Conservation (phyloP, 257 asterid genomes). For the Striga asiatica region DNA sequence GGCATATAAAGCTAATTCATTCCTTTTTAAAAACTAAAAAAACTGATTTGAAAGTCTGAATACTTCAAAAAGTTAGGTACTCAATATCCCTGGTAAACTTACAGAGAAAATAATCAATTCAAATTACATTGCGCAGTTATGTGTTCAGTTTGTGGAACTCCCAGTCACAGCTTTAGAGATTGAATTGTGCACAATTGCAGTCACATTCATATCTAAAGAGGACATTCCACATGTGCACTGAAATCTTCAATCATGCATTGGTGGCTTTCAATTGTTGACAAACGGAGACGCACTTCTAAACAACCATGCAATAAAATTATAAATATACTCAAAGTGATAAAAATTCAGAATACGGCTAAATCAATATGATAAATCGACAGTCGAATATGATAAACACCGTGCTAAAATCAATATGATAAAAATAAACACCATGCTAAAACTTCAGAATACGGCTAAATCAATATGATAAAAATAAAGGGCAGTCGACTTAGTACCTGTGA, state of each 20-base stretch:
- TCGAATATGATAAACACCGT: no score
- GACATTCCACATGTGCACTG: background rate
- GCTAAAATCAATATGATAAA: no score
- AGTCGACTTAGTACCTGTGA: no score
- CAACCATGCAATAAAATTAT: no score
- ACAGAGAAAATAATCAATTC: background rate
- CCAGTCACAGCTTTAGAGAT: background rate
- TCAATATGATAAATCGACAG: no score
- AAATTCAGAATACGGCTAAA: no score
- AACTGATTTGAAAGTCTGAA: background rate
- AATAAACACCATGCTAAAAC: no score
- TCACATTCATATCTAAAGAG: background rate
- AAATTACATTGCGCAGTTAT: background rate
- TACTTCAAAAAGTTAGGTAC: background rate
- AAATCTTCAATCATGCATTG: background rate
- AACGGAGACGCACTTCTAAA: background rate
- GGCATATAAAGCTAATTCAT: background rate
- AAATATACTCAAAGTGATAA: no score
- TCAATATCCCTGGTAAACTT: background rate
- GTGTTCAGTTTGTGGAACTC: background rate
- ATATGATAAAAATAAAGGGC: no score
- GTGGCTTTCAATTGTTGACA: background rate
- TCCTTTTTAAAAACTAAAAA: no score
- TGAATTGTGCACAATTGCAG: background rate
- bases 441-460: no score